Conservation (phyloP, 2,329 filamentous ascomycete genomes). For the Sclerotiophoma versabilis region DNA sequence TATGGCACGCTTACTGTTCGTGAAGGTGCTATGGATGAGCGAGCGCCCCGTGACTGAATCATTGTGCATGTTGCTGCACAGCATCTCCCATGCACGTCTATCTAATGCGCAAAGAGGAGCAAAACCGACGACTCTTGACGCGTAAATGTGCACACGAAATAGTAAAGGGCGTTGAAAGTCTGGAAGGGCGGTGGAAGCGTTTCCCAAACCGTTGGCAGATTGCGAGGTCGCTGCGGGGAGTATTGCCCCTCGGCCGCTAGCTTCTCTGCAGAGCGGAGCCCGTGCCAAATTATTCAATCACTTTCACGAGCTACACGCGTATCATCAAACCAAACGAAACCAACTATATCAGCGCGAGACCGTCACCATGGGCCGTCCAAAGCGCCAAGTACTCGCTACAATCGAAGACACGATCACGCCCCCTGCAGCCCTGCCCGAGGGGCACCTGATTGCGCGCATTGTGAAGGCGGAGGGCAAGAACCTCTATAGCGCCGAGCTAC, state of each 20-base stretch:
- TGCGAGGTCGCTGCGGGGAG: constrained; percentile 13
- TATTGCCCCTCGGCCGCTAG: constrained; percentile 14
- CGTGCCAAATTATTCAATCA: constrained; percentile 10
- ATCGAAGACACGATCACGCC: constrained; percentile 73
- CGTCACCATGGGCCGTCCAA: constrained; percentile 71
- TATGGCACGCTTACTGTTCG: neutral
- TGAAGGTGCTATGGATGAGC: neutral
- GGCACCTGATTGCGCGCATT: constrained; percentile 75
- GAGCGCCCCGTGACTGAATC: neutral
- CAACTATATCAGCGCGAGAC: neutral
- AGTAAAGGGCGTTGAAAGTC: constrained; percentile 2
- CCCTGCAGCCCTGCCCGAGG: constrained; percentile 60
- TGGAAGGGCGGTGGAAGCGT: constrained; percentile 18
- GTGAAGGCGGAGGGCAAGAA: constrained; percentile 87
- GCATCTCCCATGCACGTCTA: neutral
- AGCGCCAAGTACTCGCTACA: constrained; percentile 78
- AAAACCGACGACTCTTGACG: constrained; percentile 1
- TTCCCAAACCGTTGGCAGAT: constrained; percentile 3
- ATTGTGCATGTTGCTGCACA: neutral
- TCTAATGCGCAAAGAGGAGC: neutral
- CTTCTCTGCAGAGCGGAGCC: neutral
- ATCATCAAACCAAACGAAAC: neutral
- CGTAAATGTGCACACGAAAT: neutral
- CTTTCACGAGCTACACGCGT: constrained; percentile 7
- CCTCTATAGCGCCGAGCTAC: constrained; percentile 79